These are phyloP conservation scores for Astraeus odoratus DNA, from an alignment of 768 basidiomycete genomes.

Conservation along the genomic window DNA sequence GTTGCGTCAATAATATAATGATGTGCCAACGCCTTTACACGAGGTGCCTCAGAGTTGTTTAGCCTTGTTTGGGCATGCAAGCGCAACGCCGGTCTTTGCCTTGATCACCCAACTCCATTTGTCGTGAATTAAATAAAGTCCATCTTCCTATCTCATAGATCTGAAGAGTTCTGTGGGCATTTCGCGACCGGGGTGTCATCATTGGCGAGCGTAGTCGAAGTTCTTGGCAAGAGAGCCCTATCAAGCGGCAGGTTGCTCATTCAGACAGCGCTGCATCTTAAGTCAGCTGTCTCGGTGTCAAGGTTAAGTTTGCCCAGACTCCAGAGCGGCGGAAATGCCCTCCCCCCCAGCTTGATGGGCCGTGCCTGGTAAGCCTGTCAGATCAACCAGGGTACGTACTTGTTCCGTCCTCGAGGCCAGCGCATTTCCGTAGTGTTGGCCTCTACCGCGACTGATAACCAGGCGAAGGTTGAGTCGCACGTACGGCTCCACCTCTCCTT, in stretches of 20 bases:
- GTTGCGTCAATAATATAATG: too few relatives aligned
- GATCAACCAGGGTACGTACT: neutral
- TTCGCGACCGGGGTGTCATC: too few relatives aligned
- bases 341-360: slow-evolving; percentile 13
- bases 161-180: neutral
- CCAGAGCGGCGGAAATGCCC: slow-evolving; percentile 21
- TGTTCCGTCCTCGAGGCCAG: slow-evolving; percentile 29
- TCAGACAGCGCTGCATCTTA: slow-evolving; percentile 4
- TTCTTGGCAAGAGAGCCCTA: neutral
- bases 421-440: slow-evolving; percentile 20
- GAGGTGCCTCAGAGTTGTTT: neutral
- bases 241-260: neutral
- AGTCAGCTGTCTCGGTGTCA: slow-evolving; percentile 16
- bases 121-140: neutral
- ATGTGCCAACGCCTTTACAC: neutral
- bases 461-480: neutral
- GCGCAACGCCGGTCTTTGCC: too few relatives aligned
- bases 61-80: neutral
- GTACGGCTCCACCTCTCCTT: slow-evolving; percentile 1
- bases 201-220: neutral
- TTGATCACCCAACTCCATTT: neutral
- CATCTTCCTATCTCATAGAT: neutral
- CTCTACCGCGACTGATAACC: slow-evolving; percentile 11
- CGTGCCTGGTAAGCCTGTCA: slow-evolving; percentile 17
- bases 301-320: slow-evolving; percentile 26